A percentile compares a stretch with the other conserved stretches of the same genome.
Evolutionary conservation across 140 eudicot species (phyloP).

Genomic region (Cichorium intybus): DNA sequence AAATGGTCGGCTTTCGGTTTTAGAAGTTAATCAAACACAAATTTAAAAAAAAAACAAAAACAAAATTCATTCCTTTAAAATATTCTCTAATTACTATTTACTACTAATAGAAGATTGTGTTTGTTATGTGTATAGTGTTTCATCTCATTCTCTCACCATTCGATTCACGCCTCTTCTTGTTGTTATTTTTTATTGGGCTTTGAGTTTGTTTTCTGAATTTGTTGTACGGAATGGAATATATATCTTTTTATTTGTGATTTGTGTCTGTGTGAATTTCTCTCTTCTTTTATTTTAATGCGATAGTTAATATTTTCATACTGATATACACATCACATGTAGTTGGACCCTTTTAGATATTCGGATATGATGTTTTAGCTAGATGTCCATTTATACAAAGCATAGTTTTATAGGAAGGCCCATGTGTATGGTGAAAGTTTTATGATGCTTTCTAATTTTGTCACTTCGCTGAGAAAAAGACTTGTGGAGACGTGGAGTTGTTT

Average conservation of each 20-base stretch:
- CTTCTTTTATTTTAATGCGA: conserved; percentile 2
- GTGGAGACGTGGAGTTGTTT: neutral
- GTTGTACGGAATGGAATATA: conserved; percentile 32
- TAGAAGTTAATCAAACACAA: conserved; percentile 47
- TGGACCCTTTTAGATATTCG: neutral
- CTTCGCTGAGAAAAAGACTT: neutral
- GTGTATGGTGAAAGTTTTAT: conserved; percentile 1
- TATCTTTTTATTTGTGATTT: conserved; percentile 29
- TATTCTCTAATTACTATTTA: conserved; percentile 31
- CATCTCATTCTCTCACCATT: conserved; percentile 29
- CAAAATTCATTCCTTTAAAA: conserved; percentile 12
- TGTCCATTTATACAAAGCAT: neutral
- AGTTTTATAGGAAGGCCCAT: neutral
- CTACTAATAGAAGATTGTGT: conserved; percentile 42
- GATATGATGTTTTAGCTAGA: conserved; percentile 7
- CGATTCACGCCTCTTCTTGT: conserved; percentile 18
- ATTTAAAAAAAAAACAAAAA: neutral
- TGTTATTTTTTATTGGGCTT: conserved; percentile 18
- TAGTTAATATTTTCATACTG: neutral
- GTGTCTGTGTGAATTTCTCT: neutral
- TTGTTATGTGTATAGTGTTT: conserved; percentile 37
- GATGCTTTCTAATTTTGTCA: conserved; percentile 10
- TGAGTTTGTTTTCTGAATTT: conserved; percentile 30
- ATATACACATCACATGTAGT: neutral
- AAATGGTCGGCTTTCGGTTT: conserved; percentile 97